Evolutionary conservation across 208 protist species (phyloP).

Genomic region (Jaenimonas drosophilae): DNA sequence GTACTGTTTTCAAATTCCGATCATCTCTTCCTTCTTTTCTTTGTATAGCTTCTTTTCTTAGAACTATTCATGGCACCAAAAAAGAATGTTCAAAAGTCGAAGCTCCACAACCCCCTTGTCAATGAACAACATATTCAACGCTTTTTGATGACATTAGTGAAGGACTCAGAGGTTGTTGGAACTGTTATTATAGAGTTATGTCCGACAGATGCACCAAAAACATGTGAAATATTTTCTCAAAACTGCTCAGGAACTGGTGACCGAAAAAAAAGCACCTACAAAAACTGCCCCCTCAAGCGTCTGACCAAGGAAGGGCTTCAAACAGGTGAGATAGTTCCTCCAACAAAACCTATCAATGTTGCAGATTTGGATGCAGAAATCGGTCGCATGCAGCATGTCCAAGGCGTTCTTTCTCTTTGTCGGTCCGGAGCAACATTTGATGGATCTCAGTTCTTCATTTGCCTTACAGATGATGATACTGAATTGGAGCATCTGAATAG

Average conservation of each 20-base stretch:
- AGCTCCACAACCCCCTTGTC: constrained; percentile 1
- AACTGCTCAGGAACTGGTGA: constrained; percentile 47
- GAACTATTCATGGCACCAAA: constrained; percentile 1
- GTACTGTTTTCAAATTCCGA: background rate
- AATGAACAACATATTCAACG: constrained; percentile 1
- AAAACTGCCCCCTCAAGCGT: constrained; percentile 43
- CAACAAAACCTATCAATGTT: constrained; percentile 20
- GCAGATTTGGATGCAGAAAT: constrained; percentile 57
- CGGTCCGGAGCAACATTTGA: constrained; percentile 41
- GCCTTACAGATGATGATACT: constrained; percentile 40
- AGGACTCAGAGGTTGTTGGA: constrained; percentile 8
- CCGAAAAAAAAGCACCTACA: constrained; percentile 39
- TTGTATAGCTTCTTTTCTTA: background rate
- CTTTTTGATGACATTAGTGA: constrained; percentile 2
- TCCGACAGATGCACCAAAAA: constrained; percentile 35
- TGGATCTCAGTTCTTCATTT: constrained; percentile 73
- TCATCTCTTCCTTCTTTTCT: constrained; percentile 4
- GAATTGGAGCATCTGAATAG: constrained; percentile 66
- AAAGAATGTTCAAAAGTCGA: constrained; percentile 2
- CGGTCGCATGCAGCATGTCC: constrained; percentile 27
- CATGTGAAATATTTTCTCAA: constrained; percentile 60
- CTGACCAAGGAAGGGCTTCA: constrained; percentile 60
- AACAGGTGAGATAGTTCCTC: constrained; percentile 43
- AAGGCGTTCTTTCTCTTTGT: constrained; percentile 62
- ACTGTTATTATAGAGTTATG: constrained; percentile 21